Percentiles rank a stretch among this genome's conserved stretches.
Evolutionary conservation across 2,329 filamentous ascomycete genomes (phyloP).

Genomic region (Penicillium olsonii): DNA sequence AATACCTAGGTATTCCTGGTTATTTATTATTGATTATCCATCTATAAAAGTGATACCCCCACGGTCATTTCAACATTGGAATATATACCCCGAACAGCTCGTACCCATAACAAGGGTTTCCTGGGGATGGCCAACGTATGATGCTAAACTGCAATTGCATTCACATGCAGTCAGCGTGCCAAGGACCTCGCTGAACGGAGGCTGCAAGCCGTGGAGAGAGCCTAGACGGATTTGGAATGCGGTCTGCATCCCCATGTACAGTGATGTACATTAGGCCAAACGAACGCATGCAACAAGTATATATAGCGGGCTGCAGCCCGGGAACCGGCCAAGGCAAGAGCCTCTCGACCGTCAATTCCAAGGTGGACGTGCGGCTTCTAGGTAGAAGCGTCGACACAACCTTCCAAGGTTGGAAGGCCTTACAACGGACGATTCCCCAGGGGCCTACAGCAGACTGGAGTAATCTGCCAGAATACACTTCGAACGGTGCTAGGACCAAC

Average conservation of each 20-base stretch:
- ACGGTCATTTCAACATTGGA: no score
- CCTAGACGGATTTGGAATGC: conserved; percentile 5
- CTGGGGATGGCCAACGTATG: conserved; percentile 7
- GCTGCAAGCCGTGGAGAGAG: conserved; percentile 6
- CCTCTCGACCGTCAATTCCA: neutral
- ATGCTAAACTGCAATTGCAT: conserved; percentile 15
- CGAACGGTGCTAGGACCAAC: conserved; percentile 21
- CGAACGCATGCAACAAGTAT: conserved; percentile 2
- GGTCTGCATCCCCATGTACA: conserved; percentile 8
- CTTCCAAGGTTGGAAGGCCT: neutral
- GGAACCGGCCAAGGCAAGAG: neutral
- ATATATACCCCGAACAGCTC: neutral
- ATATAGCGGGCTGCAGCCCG: neutral
- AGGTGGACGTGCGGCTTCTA: no score
- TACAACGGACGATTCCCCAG: neutral
- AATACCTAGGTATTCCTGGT: no score
- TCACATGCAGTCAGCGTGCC: conserved; percentile 20
- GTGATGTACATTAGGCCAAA: conserved; percentile 1
- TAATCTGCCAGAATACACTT: conserved; percentile 11
- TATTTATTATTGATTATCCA: no score
- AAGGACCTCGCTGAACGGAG: conserved; percentile 9
- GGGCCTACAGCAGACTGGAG: neutral
- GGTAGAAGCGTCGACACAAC: no score
- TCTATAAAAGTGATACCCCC: no score
- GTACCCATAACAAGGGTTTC: neutral